Evolutionary conservation across 2,329 filamentous ascomycete species (phyloP).

Genomic region (Exophiala calicioides): DNA sequence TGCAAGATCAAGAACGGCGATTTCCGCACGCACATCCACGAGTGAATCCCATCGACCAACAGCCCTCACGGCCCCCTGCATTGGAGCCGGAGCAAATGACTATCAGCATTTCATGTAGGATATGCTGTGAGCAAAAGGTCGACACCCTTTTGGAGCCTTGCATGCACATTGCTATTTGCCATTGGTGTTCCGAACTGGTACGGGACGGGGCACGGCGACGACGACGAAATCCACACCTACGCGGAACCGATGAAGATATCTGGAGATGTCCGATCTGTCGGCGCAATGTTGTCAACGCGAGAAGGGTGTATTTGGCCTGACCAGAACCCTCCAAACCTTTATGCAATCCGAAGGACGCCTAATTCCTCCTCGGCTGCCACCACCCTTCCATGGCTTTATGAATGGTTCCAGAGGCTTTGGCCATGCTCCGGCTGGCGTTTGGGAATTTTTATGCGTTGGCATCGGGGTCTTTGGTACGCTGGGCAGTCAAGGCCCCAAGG

Average conservation of each 20-base stretch:
- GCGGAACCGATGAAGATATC: conserved; percentile 1
- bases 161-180: conserved; percentile 30
- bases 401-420: too few species aligned
- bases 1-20: conserved; percentile 3
- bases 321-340: too few species aligned
- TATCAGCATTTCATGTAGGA: conserved; percentile 27
- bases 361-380: too few species aligned
- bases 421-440: too few species aligned
- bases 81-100: conserved; percentile 25
- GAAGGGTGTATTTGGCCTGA: conserved; percentile 23
- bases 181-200: conserved; percentile 28
- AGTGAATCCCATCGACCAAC: conserved; percentile 28
- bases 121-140: conserved; percentile 30
- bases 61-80: conserved; percentile 20
- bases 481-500: too few species aligned
- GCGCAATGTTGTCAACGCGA: conserved; percentile 12
- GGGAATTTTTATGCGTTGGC: too few species aligned
- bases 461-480: too few species aligned
- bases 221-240: background rate
- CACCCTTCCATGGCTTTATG: too few species aligned
- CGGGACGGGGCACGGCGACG: conserved; percentile 9
- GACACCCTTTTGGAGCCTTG: conserved; percentile 30
- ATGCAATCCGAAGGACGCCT: too few species aligned
- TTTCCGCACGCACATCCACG: conserved; percentile 8
- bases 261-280: conserved; percentile 29